phyloP scores from a whole-genome alignment of 345 rosid species.

The Boechera divaricarpa region DNA sequence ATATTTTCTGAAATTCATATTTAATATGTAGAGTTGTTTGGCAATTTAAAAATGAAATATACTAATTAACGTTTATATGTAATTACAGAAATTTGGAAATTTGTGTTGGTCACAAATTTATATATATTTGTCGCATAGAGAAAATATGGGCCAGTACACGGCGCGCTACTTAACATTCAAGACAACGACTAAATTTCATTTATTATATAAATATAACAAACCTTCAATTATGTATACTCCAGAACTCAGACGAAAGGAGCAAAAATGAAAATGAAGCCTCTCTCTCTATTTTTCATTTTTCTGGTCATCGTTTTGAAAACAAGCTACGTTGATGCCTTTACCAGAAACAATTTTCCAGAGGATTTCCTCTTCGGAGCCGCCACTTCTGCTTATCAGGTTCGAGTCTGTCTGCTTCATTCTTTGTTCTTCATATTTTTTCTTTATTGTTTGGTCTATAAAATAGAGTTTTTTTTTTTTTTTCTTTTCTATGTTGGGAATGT shows the following conservation, averaged over 20 bases:
- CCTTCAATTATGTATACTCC: background rate
- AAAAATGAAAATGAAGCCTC: conserved; percentile 9
- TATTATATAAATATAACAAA: too few species aligned
- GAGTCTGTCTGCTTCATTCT: background rate
- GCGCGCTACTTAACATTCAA: background rate
- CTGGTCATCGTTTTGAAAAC: conserved; percentile 12
- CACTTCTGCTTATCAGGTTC: conserved; percentile 67
- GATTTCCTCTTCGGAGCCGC: conserved; percentile 66
- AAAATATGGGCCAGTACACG: background rate
- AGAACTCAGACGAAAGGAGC: background rate
- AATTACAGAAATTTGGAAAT: too few species aligned
- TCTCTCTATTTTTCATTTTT: background rate
- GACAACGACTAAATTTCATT: background rate
- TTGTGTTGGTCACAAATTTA: too few species aligned
- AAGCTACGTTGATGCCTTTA: background rate
- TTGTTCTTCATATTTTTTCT: background rate
- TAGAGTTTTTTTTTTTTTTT: background rate
- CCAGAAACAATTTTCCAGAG: conserved; percentile 15
- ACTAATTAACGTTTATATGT: too few species aligned
- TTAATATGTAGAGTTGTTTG: too few species aligned
- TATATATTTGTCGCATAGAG: background rate
- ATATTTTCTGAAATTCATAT: too few species aligned
- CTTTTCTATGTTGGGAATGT: background rate
- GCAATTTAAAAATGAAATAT: too few species aligned
- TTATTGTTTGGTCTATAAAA: background rate